Evolutionary conservation across 2,329 filamentous ascomycete genomes (phyloP).

Genomic region (Penicillium freii): DNA sequence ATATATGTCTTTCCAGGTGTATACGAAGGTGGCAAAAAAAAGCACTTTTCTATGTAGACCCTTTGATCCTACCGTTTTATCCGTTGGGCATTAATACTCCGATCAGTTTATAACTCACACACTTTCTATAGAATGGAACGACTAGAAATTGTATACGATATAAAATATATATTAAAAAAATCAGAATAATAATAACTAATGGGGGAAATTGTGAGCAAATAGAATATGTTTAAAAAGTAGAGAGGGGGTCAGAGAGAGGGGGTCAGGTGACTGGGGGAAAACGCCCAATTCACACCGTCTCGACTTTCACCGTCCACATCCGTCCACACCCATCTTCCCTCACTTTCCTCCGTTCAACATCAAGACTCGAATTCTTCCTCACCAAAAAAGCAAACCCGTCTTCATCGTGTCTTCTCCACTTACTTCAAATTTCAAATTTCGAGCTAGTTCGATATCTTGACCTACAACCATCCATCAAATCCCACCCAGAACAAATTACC

Average conservation of each 20-base stretch:
- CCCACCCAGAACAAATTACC: constrained; percentile 2
- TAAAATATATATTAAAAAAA: background rate
- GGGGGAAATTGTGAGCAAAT: background rate
- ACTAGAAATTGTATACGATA: background rate
- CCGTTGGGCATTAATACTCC: background rate
- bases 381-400: background rate
- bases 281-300: constrained; percentile 1
- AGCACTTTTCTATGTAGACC: too few relatives aligned
- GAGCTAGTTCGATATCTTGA: constrained; percentile 4
- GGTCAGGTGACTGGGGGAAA: constrained; percentile 16
- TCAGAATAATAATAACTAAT: background rate
- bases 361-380: background rate
- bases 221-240: background rate
- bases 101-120: background rate
- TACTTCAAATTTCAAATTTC: background rate
- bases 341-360: background rate
- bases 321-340: background rate
- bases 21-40: too few relatives aligned
- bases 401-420: constrained; percentile 10
- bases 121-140: background rate
- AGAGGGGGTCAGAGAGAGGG: too few relatives aligned
- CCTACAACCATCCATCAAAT: constrained; percentile 3
- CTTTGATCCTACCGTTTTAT: too few relatives aligned
- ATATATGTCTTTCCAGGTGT: too few relatives aligned
- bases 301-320: background rate